These are phyloP conservation scores for Cladosporium sp. DNA, from an alignment of 2,329 filamentous ascomycete species.

Conservation along the genomic window DNA sequence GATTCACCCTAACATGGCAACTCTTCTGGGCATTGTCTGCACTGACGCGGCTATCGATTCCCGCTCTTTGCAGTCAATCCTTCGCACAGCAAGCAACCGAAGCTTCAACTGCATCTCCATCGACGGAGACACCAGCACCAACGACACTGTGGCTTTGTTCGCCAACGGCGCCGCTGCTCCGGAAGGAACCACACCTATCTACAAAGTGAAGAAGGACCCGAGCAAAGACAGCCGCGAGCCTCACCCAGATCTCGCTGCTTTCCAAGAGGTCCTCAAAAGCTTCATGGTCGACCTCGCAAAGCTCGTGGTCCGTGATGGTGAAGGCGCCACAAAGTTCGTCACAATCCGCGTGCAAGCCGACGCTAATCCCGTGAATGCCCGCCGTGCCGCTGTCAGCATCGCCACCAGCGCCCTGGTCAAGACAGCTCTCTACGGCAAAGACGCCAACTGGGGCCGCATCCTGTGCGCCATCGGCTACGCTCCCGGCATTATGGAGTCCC, in stretches of 20 bases:
- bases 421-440: conserved; percentile 93
- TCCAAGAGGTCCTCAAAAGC: conserved; percentile 68
- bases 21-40: conserved; percentile 84
- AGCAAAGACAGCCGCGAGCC: conserved; percentile 48
- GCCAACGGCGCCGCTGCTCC: conserved; percentile 80
- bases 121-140: conserved; percentile 95
- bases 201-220: background rate
- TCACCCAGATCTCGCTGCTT: conserved; percentile 61
- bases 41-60: conserved; percentile 83
- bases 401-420: conserved; percentile 92
- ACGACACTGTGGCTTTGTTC: conserved; percentile 92
- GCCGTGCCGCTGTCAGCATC: conserved; percentile 81
- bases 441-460: conserved; percentile 98
- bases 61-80: conserved; percentile 65
- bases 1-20: conserved; percentile 99
- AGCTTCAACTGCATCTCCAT: conserved; percentile 98
- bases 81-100: conserved; percentile 72
- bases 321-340: conserved; percentile 97
- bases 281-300: conserved; percentile 86
- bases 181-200: conserved; percentile 15
- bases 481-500: conserved; percentile 53
- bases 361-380: conserved; percentile 51
- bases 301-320: conserved; percentile 91
- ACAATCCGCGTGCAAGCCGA: conserved; percentile 70
- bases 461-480: conserved; percentile 90